phyloP scores from a whole-genome alignment of 1,284 basidiomycete species.

The Marasmius oreades region DNA sequence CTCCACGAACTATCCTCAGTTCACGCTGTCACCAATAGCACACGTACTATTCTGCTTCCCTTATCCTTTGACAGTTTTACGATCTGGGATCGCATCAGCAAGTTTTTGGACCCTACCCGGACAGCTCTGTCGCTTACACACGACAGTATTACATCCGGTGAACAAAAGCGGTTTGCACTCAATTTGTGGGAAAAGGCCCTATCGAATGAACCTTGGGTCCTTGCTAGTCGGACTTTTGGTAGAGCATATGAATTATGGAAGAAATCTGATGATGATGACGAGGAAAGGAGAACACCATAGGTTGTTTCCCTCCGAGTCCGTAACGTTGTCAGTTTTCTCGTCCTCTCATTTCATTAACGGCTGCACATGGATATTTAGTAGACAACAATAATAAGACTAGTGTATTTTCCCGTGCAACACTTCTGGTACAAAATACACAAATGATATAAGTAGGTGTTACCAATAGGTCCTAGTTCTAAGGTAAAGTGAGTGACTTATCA shows the following conservation, averaged over 20 bases:
- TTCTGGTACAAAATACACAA: too few species aligned
- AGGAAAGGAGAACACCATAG: slow-evolving; percentile 20
- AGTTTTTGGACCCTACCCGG: slow-evolving; percentile 45
- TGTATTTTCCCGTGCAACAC: too few species aligned
- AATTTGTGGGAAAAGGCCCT: slow-evolving; percentile 53
- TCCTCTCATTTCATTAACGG: neutral
- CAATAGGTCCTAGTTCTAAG: too few species aligned
- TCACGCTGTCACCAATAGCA: slow-evolving; percentile 39
- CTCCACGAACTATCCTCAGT: slow-evolving; percentile 22
- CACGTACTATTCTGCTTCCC: slow-evolving; percentile 11
- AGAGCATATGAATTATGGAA: slow-evolving; percentile 47
- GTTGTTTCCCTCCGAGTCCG: neutral
- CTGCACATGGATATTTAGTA: neutral
- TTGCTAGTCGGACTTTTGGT: slow-evolving; percentile 45
- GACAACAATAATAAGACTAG: neutral
- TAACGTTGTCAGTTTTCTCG: neutral
- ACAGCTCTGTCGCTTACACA: slow-evolving; percentile 44
- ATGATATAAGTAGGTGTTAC: too few species aligned
- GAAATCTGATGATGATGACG: slow-evolving; percentile 39
- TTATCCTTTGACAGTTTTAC: slow-evolving; percentile 22
- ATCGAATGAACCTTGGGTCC: slow-evolving; percentile 48
- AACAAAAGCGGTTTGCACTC: slow-evolving; percentile 45
- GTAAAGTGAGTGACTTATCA: too few species aligned
- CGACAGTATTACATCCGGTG: slow-evolving; percentile 46
- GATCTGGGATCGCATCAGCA: slow-evolving; percentile 42